These are phyloP conservation scores for Didymella lethalis DNA, from an alignment of 2,329 filamentous ascomycete genomes.

Conservation along the genomic window DNA sequence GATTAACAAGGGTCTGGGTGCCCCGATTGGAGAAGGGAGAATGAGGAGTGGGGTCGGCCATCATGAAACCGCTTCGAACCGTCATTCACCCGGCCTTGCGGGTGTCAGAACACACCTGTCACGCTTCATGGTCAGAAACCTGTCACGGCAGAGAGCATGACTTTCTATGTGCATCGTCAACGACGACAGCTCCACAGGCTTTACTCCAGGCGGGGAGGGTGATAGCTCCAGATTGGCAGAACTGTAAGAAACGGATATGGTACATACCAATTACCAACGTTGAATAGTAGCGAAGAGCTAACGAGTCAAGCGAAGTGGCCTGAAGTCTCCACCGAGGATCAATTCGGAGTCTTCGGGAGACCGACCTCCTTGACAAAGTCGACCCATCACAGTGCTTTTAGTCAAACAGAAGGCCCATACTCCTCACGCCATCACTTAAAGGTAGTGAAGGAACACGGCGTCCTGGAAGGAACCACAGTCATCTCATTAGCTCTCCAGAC, in stretches of 20 bases:
- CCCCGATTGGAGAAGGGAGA: conserved; percentile 14
- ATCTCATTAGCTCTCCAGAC: background rate
- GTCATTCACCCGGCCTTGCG: background rate
- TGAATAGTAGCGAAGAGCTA: conserved; percentile 13
- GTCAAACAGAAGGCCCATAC: background rate
- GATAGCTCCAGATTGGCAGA: background rate
- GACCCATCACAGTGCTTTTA: background rate
- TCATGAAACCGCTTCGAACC: conserved; percentile 4
- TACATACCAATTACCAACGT: background rate
- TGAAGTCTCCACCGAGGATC: background rate
- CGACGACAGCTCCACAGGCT: background rate
- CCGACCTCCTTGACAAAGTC: background rate
- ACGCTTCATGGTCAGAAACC: background rate
- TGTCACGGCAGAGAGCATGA: background rate
- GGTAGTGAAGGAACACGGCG: background rate
- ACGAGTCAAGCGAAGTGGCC: conserved; percentile 1
- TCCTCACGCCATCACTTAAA: background rate
- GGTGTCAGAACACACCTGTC: background rate
- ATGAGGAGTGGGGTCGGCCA: conserved; percentile 11
- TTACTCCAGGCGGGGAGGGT: background rate
- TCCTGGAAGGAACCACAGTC: background rate
- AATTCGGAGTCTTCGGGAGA: background rate
- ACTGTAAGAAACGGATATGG: background rate
- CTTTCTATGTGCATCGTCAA: background rate
- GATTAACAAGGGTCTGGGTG: background rate